Percentiles rank a stretch among this genome's conserved stretches.
phyloP scores from a whole-genome alignment of 768 basidiomycete species.

The Dictyophora rubrovolvata region DNA sequence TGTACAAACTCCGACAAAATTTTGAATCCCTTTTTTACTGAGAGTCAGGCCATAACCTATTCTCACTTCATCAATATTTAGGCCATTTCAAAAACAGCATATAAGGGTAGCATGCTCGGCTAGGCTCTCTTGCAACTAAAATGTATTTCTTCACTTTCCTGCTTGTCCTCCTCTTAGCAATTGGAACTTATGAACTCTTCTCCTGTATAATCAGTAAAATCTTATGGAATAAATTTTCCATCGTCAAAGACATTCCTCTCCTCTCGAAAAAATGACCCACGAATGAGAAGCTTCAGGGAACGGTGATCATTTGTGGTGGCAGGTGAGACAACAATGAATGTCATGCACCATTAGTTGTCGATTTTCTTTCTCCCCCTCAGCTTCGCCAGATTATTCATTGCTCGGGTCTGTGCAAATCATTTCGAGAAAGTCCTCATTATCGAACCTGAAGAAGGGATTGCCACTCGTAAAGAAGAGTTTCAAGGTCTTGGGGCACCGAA shows the following conservation, averaged over 20 bases:
- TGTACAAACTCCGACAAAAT: too few species aligned
- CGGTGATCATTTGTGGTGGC: constrained; percentile 5
- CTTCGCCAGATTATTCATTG: constrained; percentile 12
- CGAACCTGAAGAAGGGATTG: constrained; percentile 9
- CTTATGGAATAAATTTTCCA: not conserved
- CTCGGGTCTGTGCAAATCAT: constrained; percentile 12
- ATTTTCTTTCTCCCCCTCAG: not conserved
- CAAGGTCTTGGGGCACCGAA: not conserved
- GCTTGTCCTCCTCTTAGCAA: not conserved
- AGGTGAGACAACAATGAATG: not conserved
- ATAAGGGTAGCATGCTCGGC: too few species aligned
- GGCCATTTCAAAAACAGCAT: too few species aligned
- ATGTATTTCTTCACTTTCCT: not conserved
- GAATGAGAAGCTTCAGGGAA: not conserved
- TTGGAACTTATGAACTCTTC: not conserved
- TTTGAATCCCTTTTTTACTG: too few species aligned
- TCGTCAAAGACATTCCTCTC: not conserved
- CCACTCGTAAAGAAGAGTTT: not conserved
- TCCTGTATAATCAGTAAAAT: not conserved
- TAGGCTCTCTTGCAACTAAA: too few species aligned
- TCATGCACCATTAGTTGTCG: not conserved
- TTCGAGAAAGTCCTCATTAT: constrained; percentile 13
- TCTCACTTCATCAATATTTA: too few species aligned
- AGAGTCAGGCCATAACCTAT: too few species aligned
- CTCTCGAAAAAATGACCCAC: not conserved